Base-by-base conservation (phyloP, 106 monocot genomes). In the Dendrobium chrysotoxum region DNA sequence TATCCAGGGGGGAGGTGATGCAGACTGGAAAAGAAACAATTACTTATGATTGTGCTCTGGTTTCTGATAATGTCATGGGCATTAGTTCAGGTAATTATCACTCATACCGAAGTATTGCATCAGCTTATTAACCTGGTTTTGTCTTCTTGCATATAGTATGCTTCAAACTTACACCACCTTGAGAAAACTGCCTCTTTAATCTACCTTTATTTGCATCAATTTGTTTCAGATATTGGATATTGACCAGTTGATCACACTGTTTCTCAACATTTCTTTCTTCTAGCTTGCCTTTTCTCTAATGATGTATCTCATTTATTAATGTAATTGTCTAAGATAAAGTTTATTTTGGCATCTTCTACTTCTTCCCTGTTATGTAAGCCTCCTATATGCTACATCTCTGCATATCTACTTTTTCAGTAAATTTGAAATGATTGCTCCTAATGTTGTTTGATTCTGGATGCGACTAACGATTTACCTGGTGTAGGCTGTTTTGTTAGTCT, bases 1-100 rank as follows among this genome's bases (percentile, higher is more conserved):
- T 55, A 64, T 92, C 92, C 40, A 95, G 92, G 79, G 98, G 95
- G 75, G 92, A 95, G 74, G 94, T 95, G 71, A 93, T 88, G 46
- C 89, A 93, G 67, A 87, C 64, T 40, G 89, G 89, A 40, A 99
- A 86, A 61, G 55, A 83, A 80, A 81, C 84, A 26, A 45, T 7
- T 45, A 71, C 82, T 28, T 87, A 85, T 82, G 85, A 89, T 78
- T 78, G 84, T 53, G 38, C 74, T 41, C 30, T 82, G 55, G 87
- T 79, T 42, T 88, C 89, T 78, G 89, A 92, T 73, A 82, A 79
- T 88, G 86, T 78, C 78, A 80, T 80, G 79, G 84, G 79, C 40
- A 91, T 86, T 88, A 86, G 85, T 40, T 76, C 87, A 83, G 93
- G 90, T 91, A 84, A 82, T 70, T 3, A 41, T 42, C 38, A 42